Evolutionary conservation across 768 basidiomycete species (phyloP).

Genomic region (Mycena floridula): DNA sequence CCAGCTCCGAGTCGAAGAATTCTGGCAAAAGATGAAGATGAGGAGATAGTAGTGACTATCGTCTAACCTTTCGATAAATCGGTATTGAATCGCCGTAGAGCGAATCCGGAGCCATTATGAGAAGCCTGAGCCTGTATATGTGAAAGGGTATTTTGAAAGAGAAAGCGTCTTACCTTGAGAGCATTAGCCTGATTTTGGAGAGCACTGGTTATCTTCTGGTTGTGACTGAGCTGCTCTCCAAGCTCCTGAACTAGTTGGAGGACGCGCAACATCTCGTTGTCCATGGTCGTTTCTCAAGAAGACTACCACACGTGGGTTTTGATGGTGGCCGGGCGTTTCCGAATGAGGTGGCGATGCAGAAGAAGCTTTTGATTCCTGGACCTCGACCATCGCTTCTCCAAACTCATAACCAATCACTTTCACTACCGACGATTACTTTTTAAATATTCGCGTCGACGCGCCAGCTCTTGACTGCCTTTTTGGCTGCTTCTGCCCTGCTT

Average conservation of each 20-base stretch:
- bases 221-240: slow-evolving; percentile 75
- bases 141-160: slow-evolving; percentile 4
- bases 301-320: no score
- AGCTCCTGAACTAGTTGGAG: slow-evolving; percentile 81
- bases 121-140: slow-evolving; percentile 65
- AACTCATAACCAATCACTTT: neutral
- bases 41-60: slow-evolving; percentile 12
- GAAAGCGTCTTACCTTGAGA: slow-evolving; percentile 57
- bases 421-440: neutral
- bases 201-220: slow-evolving; percentile 65
- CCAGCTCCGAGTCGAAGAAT: slow-evolving; percentile 86
- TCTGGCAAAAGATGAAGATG: slow-evolving; percentile 53
- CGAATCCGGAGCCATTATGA: slow-evolving; percentile 66
- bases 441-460: neutral
- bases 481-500: neutral
- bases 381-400: no score
- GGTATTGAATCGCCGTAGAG: slow-evolving; percentile 77
- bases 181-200: slow-evolving; percentile 64
- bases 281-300: no score
- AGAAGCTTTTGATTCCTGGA: no score
- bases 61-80: slow-evolving; percentile 77
- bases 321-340: slow-evolving; percentile 1
- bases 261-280: slow-evolving; percentile 64
- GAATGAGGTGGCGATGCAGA: no score
- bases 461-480: neutral